Evolutionary conservation across 2,329 filamentous ascomycete species (phyloP), one percentile per base, ranked within the genome.

Genomic region (Fusarium dimerum): DNA sequence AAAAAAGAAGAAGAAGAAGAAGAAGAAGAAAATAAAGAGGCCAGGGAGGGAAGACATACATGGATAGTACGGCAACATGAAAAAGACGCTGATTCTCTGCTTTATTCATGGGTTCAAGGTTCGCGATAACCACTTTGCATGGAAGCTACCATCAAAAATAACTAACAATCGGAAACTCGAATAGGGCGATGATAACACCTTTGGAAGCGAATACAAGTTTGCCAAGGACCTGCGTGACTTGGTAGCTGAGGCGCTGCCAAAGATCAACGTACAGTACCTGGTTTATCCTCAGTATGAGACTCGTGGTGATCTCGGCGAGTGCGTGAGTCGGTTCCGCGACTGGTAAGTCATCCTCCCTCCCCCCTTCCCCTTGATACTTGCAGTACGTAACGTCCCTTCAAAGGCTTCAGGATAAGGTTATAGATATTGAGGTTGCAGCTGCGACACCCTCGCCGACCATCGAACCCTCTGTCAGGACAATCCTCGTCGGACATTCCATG

Each of bases 61-160:
- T 52, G 51, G 40, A 39, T 32, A n/a, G 29, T 39, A 40, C 47
- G 50, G 47, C 39, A 69, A 49, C 45, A 73, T 73, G 71, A 89
- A 87, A 78, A 92, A 90, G 75, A 94, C 89, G 52, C 74, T 95
- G 38, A 73, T 95, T 39, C 75, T 95, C 54, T 89, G 88, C 68
- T 94, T 94, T 71, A 90, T 94, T 55, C 90, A 95, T 72, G 90
- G 90, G 68, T 95, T 95, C 82, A 91, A 94, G 81, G 84, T 85
- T 66, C 40, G 64, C 32, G 32, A 36, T 9, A 36, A 15, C 32
- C 10, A 15, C 13, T 36, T 36, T 12, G 11, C 32, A 36, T 5
- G 20, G 20, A 26, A 4, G 7, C 20, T 7, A 26, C 7, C 7
- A 7, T 4, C 20, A 26, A 7, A 5, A 26, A 26, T 66, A 40